Conservation (phyloP, 306 rosid genomes). For the Dryas octopetala region DNA sequence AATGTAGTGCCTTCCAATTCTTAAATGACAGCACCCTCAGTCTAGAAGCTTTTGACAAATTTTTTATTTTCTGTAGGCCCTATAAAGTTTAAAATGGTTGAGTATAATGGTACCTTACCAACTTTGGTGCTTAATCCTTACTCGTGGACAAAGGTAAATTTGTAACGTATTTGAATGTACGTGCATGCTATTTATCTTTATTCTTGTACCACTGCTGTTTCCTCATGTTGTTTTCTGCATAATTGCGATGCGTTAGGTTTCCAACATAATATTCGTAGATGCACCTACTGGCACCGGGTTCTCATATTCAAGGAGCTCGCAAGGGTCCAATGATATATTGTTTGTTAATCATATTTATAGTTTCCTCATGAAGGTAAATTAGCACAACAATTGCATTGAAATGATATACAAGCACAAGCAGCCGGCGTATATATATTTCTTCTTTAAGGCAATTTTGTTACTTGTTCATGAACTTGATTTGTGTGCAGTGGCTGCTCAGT, state of each 20-base stretch:
- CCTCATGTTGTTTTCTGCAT: not conserved
- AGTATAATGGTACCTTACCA: conserved; percentile 40
- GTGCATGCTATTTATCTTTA: not conserved
- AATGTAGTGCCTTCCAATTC: not conserved
- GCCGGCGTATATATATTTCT: not conserved
- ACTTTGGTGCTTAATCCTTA: conserved; percentile 19
- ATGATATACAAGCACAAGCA: not conserved
- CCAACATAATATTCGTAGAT: conserved; percentile 34
- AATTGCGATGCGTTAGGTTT: conserved; percentile 11
- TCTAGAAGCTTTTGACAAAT: not conserved
- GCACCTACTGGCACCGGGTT: conserved; percentile 35
- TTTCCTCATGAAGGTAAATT: conserved; percentile 25
- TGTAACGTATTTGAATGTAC: not conserved
- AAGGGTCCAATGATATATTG: conserved; percentile 5
- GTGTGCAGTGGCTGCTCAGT: conserved; percentile 29
- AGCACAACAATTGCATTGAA: not conserved
- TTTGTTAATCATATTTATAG: conserved; percentile 2
- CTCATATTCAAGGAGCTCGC: conserved; percentile 27
- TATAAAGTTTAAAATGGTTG: conserved; percentile 20
- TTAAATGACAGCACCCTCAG: no score
- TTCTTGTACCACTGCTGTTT: not conserved
- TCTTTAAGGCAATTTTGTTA: not conserved
- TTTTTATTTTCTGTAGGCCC: conserved; percentile 26
- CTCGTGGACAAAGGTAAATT: conserved; percentile 42
- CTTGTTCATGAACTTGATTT: not conserved